Conservation (phyloP, 257 asterid species). For the Capsicum baccatum region DNA sequence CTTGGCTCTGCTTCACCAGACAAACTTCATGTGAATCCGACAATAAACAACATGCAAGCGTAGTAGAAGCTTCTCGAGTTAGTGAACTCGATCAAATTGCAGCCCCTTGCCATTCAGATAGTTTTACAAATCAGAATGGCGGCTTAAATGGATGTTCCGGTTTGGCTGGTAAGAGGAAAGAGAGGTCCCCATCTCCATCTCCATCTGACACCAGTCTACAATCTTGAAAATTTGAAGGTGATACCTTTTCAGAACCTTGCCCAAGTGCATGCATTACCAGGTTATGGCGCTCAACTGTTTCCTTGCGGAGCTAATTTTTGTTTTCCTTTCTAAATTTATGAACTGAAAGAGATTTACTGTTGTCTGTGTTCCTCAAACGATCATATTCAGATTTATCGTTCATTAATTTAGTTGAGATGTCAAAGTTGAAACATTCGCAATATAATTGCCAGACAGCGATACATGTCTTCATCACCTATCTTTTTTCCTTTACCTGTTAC, state of each 20-base stretch:
- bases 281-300: background rate
- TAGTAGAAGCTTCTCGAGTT: conserved; percentile 35
- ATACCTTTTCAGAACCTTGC: background rate
- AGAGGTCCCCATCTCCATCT: conserved; percentile 31
- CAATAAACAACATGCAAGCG: background rate
- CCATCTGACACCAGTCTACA: conserved; percentile 24
- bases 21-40: conserved; percentile 38
- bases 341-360: background rate
- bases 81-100: conserved; percentile 29
- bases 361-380: background rate
- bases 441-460: background rate
- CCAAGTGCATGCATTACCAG: background rate
- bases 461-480: background rate
- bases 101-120: conserved; percentile 25
- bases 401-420: background rate
- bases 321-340: background rate
- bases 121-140: conserved; percentile 3
- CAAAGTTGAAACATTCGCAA: background rate
- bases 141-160: conserved; percentile 22
- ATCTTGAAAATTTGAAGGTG: conserved; percentile 22
- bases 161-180: conserved; percentile 46
- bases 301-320: background rate
- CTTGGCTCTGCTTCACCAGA: conserved; percentile 78
- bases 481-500: background rate
- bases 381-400: background rate